Evolutionary conservation across 768 basidiomycete species (phyloP), one percentile per base, ranked within the genome.

Genomic region (Cubamyces sp.): DNA sequence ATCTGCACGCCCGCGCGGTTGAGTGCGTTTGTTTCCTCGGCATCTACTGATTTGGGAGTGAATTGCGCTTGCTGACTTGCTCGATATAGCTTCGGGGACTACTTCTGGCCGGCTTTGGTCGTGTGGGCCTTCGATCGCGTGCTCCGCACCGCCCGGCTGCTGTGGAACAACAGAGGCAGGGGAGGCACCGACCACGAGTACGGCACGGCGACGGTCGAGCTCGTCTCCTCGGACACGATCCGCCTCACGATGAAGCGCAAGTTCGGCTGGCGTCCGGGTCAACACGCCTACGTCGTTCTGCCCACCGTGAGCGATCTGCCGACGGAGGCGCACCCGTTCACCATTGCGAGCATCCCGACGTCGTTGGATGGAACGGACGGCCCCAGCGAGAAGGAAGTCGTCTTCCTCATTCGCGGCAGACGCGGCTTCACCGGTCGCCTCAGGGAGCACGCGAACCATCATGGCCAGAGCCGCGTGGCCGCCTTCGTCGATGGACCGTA

Each of bases 331-430:
- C 81, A 83, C 68, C 82, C 82, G 15, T 83, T 83, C 71, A 81
- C 79, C 16, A 82, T 83, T 61, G 76, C 81, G 42, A 81, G 74
- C 65, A 77, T 82, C 55, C 72, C 71, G 23, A 68, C 9, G 42
- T 66, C 46, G 56, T 63, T 54, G 69, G 58, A 64, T 21, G 63
- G 58, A 1, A n/a, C 54, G 5, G 57, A 56, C 15, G 71, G 25
- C 3, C 5, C 34, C 1, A 49, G 42, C 14, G 67, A 66, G 64
- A 77, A 73, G 61, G 75, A 83, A 46, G 73, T 83, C 6, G 75
- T 79, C 19, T 85, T 85, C 67, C 74, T 86, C 57, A 76, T 86
- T 56, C 76, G 82, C 41, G 80, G 78, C 19, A 72, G 81, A 57
- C 75, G 76, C 61, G 85, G 86, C 1, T 81, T 86, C 71, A 85